Evolutionary conservation across 2,329 filamentous ascomycete species (phyloP), one percentile per base, ranked within the genome.

Genomic region (Neurospora crassa): DNA sequence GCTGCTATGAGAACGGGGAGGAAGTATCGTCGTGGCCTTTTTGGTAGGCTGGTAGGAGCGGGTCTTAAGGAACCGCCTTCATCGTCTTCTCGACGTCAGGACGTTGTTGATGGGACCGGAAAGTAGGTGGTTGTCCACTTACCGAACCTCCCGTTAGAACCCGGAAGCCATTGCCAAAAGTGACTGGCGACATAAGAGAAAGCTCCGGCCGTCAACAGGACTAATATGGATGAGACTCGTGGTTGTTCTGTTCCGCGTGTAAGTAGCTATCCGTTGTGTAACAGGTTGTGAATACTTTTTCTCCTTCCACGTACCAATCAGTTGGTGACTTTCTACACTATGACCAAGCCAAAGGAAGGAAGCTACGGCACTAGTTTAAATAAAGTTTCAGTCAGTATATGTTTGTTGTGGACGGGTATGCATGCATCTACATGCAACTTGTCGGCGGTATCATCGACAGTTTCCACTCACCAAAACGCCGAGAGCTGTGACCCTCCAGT

Each of bases 311-410:
- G 70, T 77, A 86, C 86, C 83, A 73, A 84, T 82, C 70, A 87
- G 78, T 24, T 83, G 84, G 74, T 86, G 84, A 47, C 81, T 81
- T 71, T 86, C 82, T 14, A 86, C 76, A 7, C 81, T 83, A 72
- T 81, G 79, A 2, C 81, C 82, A 16, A 86, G 79, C 79, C 84
- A 87, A 63, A 83, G 76, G 76, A 87, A 85, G 2, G 84, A 86
- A 67, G 80, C 75, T 16, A 84, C 75, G 72, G 83, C 82, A 76
- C 85, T 87, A 42, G 0, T 67, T 8, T 40, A 40, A 10, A 40
- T 29, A 41, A 24, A 70, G 45, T 29, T 37, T 1, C 14, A 29
- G 40, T 67, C 6, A 70, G 69, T 16, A 43, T 37, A 42, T 70
- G 24, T 43, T 63, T 37, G 34, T 6, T 67, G n/a, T 10, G 8